phyloP scores from a whole-genome alignment of 345 rosid genomes.

The Lepidium didymum region DNA sequence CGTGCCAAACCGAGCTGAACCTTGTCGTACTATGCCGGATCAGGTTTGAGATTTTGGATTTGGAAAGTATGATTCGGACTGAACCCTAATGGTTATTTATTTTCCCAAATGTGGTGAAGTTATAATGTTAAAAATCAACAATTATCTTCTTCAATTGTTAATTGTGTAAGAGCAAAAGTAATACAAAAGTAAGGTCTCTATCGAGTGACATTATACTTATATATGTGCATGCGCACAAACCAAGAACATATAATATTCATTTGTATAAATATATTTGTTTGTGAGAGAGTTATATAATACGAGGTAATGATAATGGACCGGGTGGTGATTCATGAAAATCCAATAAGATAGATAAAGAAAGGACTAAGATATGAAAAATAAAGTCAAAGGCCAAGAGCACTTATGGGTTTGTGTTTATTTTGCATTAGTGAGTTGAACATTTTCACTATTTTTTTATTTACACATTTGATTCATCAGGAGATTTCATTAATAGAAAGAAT shows the following conservation, averaged over 20 bases:
- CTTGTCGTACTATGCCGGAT: too few species aligned
- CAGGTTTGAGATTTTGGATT: too few species aligned
- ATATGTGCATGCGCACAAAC: slow-evolving; percentile 14
- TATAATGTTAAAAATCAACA: too few species aligned
- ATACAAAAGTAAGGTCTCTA: too few species aligned
- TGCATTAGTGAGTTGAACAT: slow-evolving; percentile 8
- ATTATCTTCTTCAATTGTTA: too few species aligned
- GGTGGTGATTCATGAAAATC: slow-evolving; percentile 23
- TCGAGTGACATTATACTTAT: slow-evolving; percentile 4
- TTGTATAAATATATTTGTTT: not conserved
- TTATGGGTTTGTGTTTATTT: slow-evolving; percentile 11
- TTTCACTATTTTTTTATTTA: not conserved
- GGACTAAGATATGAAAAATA: slow-evolving; percentile 13
- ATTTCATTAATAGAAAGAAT: slow-evolving; percentile 14
- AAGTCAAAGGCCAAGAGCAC: slow-evolving; percentile 26
- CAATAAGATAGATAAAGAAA: slow-evolving; percentile 22
- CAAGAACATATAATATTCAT: not conserved
- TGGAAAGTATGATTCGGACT: too few species aligned
- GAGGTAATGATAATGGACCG: slow-evolving; percentile 27
- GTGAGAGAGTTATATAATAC: slow-evolving; percentile 4
- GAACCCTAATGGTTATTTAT: too few species aligned
- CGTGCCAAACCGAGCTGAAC: too few species aligned
- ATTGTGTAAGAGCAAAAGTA: too few species aligned
- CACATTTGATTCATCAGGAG: slow-evolving; percentile 19
- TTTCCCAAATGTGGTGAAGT: too few species aligned